Conservation (phyloP, 1,284 basidiomycete species). For the Puccinia horiana region DNA sequence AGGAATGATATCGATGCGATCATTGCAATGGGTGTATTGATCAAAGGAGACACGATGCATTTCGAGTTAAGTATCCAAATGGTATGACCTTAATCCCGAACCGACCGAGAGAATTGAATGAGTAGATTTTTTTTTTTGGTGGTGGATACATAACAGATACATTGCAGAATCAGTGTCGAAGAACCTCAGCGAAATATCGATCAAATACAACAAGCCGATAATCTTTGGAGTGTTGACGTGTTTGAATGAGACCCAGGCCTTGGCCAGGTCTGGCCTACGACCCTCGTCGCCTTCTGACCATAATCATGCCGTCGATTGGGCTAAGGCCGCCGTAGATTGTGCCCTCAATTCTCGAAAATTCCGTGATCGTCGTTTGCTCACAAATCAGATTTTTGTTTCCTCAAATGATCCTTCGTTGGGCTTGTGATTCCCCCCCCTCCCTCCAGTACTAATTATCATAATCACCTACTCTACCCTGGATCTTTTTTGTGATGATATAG, state of each 20-base stretch:
- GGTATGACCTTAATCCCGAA: neutral
- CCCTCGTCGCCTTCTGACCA: slow-evolving; percentile 20
- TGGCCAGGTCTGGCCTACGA: slow-evolving; percentile 76
- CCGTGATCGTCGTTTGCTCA: neutral
- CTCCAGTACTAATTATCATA: no score
- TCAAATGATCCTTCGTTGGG: neutral
- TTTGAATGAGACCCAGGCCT: slow-evolving; percentile 88
- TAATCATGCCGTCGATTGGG: slow-evolving; percentile 44
- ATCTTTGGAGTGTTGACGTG: slow-evolving; percentile 95
- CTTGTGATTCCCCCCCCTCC: neutral
- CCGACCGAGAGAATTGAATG: neutral
- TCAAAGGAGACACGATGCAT: slow-evolving; percentile 96
- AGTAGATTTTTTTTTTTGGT: neutral
- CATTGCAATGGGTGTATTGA: slow-evolving; percentile 93
- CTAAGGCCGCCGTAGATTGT: slow-evolving; percentile 47
- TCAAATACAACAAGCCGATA: slow-evolving; percentile 91
- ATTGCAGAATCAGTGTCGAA: slow-evolving; percentile 90
- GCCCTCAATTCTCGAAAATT: slow-evolving; percentile 27
- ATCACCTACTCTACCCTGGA: no score
- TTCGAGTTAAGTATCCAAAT: slow-evolving; percentile 66
- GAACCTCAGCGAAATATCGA: slow-evolving; percentile 87
- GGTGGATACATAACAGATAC: slow-evolving; percentile 66
- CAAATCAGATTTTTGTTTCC: neutral
- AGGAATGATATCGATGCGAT: slow-evolving; percentile 71
- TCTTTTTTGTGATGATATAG: no score